Percentiles rank a stretch among this genome's conserved stretches.
Evolutionary conservation across 768 basidiomycete genomes (phyloP).

Genomic region (Rhodotorula toruloides): DNA sequence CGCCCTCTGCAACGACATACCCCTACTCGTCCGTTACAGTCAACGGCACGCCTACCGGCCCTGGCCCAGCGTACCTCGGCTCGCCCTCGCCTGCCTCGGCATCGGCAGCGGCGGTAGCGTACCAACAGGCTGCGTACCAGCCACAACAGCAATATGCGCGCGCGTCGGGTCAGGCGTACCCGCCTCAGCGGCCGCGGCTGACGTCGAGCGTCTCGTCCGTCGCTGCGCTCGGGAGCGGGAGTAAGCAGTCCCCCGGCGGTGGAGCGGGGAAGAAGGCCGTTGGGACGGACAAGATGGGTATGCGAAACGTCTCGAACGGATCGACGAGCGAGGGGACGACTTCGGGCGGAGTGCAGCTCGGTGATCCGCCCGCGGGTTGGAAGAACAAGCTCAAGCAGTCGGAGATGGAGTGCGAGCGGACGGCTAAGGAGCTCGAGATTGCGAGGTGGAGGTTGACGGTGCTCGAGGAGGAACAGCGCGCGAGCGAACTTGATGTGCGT

Average conservation of each 20-base stretch:
- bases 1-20: not conserved
- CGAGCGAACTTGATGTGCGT: conserved; percentile 26
- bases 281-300: too few species aligned
- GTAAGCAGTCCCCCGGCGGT: not conserved
- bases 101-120: not conserved
- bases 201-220: conserved; percentile 15
- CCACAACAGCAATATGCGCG: not conserved
- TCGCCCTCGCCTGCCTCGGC: not conserved
- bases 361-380: not conserved
- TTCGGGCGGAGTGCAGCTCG: not conserved
- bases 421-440: conserved; percentile 35
- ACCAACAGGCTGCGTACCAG: conserved; percentile 1
- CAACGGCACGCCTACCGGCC: too few species aligned
- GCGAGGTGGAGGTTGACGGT: conserved; percentile 31
- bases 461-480: conserved; percentile 21
- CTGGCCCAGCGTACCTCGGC: not conserved
- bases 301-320: not conserved
- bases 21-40: not conserved
- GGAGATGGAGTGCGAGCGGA: conserved; percentile 26
- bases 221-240: conserved; percentile 12
- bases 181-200: conserved; percentile 12
- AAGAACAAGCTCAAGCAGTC: conserved; percentile 12
- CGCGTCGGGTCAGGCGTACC: not conserved
- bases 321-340: not conserved
- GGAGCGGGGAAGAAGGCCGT: not conserved